phyloP scores from a whole-genome alignment of 352 stramenopile species.

The Pythium brassicae region DNA sequence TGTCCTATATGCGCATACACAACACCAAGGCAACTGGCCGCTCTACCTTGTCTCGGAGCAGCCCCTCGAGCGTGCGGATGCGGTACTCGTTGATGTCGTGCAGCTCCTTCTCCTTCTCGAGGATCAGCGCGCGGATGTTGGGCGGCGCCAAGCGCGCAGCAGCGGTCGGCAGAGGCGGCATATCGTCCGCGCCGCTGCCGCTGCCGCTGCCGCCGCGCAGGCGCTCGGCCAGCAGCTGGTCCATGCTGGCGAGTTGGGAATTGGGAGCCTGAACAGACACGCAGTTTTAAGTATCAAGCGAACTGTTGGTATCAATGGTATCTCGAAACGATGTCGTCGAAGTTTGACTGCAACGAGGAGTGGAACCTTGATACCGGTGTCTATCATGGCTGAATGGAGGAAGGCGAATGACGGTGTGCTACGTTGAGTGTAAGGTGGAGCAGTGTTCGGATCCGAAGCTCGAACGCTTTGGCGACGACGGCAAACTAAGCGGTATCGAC shows the following conservation, averaged over 20 bases:
- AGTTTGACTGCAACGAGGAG: no score
- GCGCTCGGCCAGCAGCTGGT: background rate
- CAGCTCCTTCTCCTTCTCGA: constrained; percentile 89
- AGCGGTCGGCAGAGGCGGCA: background rate
- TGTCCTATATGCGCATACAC: background rate
- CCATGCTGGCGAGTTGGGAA: background rate
- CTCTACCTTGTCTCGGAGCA: constrained; percentile 72
- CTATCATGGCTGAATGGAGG: no score
- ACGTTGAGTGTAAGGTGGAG: no score
- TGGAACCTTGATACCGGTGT: no score
- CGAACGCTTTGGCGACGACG: no score
- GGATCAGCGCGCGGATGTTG: constrained; percentile 85
- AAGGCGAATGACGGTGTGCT: no score
- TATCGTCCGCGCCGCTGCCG: background rate
- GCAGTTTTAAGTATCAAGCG: no score
- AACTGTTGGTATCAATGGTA: no score
- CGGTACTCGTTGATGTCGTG: constrained; percentile 92
- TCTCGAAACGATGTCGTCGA: no score
- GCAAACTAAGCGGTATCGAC: no score
- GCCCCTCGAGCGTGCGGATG: constrained; percentile 71
- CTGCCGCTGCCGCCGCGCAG: background rate
- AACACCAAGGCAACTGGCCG: background rate
- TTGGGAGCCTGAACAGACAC: background rate
- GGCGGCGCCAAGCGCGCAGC: constrained; percentile 33
- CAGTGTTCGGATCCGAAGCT: no score